Evolutionary conservation across 495 filamentous ascomycete species (phyloP).

Genomic region (Trichoderma parareesei): DNA sequence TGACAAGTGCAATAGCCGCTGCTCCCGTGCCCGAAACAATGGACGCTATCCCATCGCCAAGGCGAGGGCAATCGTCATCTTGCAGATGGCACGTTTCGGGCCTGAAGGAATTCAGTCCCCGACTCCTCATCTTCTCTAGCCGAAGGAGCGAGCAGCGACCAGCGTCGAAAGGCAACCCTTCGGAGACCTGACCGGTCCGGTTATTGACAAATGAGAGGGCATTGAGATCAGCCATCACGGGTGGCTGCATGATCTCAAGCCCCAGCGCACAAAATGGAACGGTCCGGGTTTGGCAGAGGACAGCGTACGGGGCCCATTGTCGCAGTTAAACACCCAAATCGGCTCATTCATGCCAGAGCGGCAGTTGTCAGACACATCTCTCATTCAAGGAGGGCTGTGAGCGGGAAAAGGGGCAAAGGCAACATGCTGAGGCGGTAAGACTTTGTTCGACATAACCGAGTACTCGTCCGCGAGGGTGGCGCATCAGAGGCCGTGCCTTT

Average conservation of each 20-base stretch:
- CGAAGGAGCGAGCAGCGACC: neutral
- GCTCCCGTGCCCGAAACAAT: neutral
- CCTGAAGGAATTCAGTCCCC: neutral
- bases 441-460: neutral
- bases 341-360: neutral
- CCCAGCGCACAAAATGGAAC: neutral
- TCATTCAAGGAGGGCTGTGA: neutral
- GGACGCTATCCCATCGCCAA: neutral
- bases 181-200: neutral
- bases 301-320: neutral
- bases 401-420: neutral
- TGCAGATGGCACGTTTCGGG: neutral
- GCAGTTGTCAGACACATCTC: neutral
- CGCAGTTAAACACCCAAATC: neutral
- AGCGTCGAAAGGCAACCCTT: neutral
- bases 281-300: slow-evolving; percentile 1
- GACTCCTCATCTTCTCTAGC: neutral
- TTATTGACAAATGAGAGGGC: neutral
- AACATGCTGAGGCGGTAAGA: neutral
- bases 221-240: slow-evolving; percentile 1
- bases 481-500: neutral
- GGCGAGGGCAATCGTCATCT: neutral
- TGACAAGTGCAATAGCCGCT: slow-evolving; percentile 1
- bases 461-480: neutral
- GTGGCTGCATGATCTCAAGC: slow-evolving; percentile 8